Percentiles rank a stretch among this genome's conserved stretches.
Evolutionary conservation across 495 filamentous ascomycete species (phyloP).

Genomic region (Podospora appendiculata): DNA sequence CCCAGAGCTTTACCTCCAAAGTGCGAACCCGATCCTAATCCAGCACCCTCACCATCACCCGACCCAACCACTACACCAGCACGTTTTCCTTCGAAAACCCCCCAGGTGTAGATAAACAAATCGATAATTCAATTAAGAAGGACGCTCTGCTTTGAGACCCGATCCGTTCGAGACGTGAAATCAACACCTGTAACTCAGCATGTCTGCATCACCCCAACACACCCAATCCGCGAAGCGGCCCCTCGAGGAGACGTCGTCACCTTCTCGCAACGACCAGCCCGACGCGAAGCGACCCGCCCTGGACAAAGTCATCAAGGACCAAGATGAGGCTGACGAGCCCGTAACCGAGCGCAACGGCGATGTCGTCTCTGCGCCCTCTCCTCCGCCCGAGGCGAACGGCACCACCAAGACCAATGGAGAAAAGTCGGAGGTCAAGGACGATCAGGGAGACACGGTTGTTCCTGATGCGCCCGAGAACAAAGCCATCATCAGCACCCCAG

Average conservation of each 20-base stretch:
- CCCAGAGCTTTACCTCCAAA: constrained; percentile 8
- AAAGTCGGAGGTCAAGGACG: constrained; percentile 51
- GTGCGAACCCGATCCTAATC: constrained; percentile 14
- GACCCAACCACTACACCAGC: constrained; percentile 60
- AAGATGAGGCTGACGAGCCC: constrained; percentile 33
- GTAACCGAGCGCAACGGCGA: constrained; percentile 32
- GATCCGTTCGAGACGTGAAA: constrained; percentile 21
- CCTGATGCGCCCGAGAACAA: constrained; percentile 55
- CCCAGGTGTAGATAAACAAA: constrained; percentile 70
- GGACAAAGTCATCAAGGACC: constrained; percentile 71
- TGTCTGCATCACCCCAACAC: constrained; percentile 49
- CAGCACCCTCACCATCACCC: constrained; percentile 7
- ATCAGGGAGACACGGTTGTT: constrained; percentile 59
- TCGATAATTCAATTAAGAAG: constrained; percentile 44
- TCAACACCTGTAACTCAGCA: constrained; percentile 28
- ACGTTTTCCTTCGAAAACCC: constrained; percentile 81
- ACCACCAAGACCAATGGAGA: constrained; percentile 41
- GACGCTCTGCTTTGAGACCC: constrained; percentile 8
- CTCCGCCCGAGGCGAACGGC: constrained; percentile 24
- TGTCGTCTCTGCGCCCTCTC: constrained; percentile 12
- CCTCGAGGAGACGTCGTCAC: constrained; percentile 92
- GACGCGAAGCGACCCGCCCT: constrained; percentile 95
- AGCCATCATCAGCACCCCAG: constrained; percentile 36
- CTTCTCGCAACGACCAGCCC: constrained; percentile 86
- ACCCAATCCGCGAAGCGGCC: constrained; percentile 75